Base-by-base conservation (phyloP, 495 filamentous ascomycete genomes). In the Podospora conica region DNA sequence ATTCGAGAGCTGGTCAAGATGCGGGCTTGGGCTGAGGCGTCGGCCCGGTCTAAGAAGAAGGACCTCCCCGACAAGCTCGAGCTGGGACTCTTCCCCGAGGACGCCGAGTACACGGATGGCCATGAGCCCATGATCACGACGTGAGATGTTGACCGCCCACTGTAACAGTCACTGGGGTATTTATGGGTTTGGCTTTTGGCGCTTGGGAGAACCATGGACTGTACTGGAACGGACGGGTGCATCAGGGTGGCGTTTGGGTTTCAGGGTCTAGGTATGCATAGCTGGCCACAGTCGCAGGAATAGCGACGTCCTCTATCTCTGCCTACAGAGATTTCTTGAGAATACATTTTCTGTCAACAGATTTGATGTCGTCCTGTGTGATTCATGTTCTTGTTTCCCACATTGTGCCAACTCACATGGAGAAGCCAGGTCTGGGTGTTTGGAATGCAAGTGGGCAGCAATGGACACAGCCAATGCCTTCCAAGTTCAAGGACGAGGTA, bases 21-120 rank as follows among this genome's bases (percentile, higher is more conserved):
- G 70, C 87, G 94, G 65, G 87, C 87, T 3, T 98, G 93, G 90
- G 87, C 91, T 8, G 93, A 98, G 79, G 80, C 86, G 15, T 88
- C 88, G 67, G 91, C 90, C 15, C 79, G 90, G 53, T 84, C 89
- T 28, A 80, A 84, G 40, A 93, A 90, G 71, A 90, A 86, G 70
- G 86, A 93, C 68, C 75, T 97, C 9, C 95, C 92, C 1, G 81
- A 87, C 21, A 79, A 78, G 48, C 79, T 96, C 60, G 87, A 90
- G 27, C 78, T 97, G 53, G 91, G 91, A 9, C 82, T 97, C 3
- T 76, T 80, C 53, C 70, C 71, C 22, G 77, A 76, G 54, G 71
- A 66, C 71, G 71, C 68, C 28, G 74, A 77, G 64, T 74, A 74
- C 57, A 18, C 68, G 29, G 80, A 80, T 61, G 83, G 85, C 57